Evolutionary conservation across 2,329 filamentous ascomycete species (phyloP).

Genomic region (Ophiostoma novo-ulmi): DNA sequence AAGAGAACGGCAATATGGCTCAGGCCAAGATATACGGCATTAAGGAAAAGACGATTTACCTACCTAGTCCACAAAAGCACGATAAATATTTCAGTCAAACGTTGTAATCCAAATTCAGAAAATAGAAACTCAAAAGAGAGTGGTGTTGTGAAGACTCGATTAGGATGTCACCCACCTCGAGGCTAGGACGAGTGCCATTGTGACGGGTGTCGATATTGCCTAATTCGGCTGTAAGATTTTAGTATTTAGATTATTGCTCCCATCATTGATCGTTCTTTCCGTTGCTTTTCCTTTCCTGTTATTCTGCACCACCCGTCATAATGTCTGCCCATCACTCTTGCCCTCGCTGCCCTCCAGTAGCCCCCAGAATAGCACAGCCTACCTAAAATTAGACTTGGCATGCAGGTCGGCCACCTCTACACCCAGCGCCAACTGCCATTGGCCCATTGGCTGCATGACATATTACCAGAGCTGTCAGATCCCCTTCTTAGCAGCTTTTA

Average conservation of each 20-base stretch:
- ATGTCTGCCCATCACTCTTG: neutral
- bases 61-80: neutral
- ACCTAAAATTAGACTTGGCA: constrained; percentile 23
- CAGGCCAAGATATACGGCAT: neutral
- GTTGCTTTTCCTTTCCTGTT: neutral
- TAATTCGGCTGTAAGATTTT: neutral
- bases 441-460: neutral
- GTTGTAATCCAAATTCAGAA: neutral
- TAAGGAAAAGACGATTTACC: neutral
- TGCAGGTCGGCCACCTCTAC: constrained; percentile 12
- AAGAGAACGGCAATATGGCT: neutral
- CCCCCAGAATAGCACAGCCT: constrained; percentile 18
- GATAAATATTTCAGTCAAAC: neutral
- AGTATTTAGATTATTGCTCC: neutral
- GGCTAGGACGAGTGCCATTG: too few species aligned
- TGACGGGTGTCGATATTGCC: neutral
- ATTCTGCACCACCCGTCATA: neutral
- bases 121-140: neutral
- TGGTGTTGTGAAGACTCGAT: neutral
- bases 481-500: neutral
- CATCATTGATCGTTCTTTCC: neutral
- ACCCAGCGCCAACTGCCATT: neutral
- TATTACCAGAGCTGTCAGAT: neutral
- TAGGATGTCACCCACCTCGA: neutral
- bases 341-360: constrained; percentile 6